A percentile compares a stretch with the other conserved stretches of the same genome.
Evolutionary conservation across 2,329 filamentous ascomycete genomes (phyloP).

Genomic region (Corinectria fuckeliana): DNA sequence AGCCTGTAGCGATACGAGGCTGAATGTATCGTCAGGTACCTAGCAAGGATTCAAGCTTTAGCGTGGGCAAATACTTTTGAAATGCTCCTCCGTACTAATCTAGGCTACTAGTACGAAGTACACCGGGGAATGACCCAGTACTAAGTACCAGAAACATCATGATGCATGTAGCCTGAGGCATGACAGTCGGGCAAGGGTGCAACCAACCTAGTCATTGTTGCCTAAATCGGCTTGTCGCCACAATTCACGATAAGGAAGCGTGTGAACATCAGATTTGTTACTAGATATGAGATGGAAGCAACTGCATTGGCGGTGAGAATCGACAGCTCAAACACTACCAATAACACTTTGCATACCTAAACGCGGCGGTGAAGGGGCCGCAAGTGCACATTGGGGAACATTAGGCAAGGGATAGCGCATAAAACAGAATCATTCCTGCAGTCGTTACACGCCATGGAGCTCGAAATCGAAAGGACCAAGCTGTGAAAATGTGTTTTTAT

Average conservation of each 20-base stretch:
- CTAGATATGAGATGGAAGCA: not conserved
- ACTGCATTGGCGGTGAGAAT: not conserved
- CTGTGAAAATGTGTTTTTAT: slow-evolving; percentile 3
- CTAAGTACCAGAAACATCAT: too few relatives aligned
- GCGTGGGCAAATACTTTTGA: too few relatives aligned
- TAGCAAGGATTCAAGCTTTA: too few relatives aligned
- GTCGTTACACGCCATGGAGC: slow-evolving; percentile 13
- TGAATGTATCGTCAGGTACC: too few relatives aligned
- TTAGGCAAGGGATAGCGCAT: slow-evolving; percentile 1
- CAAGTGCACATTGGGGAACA: not conserved
- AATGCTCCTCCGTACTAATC: too few relatives aligned
- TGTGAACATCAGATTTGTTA: not conserved
- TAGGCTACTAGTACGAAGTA: too few relatives aligned
- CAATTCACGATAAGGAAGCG: not conserved
- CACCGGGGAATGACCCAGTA: too few relatives aligned
- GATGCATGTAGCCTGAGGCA: not conserved
- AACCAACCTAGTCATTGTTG: not conserved
- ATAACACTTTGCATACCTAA: not conserved
- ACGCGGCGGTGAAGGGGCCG: slow-evolving; percentile 8
- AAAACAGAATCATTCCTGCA: slow-evolving; percentile 12
- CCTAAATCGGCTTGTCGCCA: not conserved
- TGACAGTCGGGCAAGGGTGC: not conserved
- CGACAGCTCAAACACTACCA: not conserved
- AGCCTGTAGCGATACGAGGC: too few relatives aligned
- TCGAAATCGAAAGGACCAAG: slow-evolving; percentile 9